Base-by-base conservation (phyloP, 768 basidiomycete species). In the Clavulina sp. region DNA sequence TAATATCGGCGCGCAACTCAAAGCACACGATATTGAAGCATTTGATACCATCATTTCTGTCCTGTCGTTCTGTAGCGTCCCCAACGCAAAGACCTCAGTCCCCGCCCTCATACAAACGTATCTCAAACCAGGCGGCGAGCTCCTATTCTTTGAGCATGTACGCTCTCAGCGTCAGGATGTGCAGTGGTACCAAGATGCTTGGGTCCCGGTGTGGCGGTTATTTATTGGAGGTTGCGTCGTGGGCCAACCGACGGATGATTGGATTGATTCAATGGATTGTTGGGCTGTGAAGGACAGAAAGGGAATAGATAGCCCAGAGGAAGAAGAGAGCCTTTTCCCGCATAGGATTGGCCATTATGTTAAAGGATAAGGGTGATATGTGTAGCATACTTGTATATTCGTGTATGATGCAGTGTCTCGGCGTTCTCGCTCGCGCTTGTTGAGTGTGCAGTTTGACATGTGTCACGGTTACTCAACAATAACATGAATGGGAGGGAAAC, bases 81-180 rank as follows among this genome's bases (percentile, higher is more conserved):
- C 81, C 0, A 58, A 67, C 2, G 79, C 81, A 0, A 62, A 75
- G 52, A 53, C 62, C 7, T 73, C 74, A 0, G 60, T 84, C 16
- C 49, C 53, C 3, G 61, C 62, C 0, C 69, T 85, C 18, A 67
- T 72, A 3, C 60, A 64, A 3, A 70, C 76, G 7, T 66, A 77
- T 1, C 70, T 86, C 30, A 76, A 72, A 53, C 72, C 81, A 0
- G 78, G 80, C 0, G 84, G 84, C 0, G 68, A 72, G 48, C 51
- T 85, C 0, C 65, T 85, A 18, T 77, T 77, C 58, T 78, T 75
- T 54, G 84, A 86, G 61, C 84, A 86, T 55, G 80, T 85, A 6
- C 63, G 69, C 48, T 80, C 71, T 56, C 72, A 67, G 1, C 61
- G 64, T 0, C 50, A 58, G 4, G 75, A 79, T 55, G 73, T 82